Base-by-base conservation (phyloP, 495 filamentous ascomycete species). In the Bathelium albidoporum region DNA sequence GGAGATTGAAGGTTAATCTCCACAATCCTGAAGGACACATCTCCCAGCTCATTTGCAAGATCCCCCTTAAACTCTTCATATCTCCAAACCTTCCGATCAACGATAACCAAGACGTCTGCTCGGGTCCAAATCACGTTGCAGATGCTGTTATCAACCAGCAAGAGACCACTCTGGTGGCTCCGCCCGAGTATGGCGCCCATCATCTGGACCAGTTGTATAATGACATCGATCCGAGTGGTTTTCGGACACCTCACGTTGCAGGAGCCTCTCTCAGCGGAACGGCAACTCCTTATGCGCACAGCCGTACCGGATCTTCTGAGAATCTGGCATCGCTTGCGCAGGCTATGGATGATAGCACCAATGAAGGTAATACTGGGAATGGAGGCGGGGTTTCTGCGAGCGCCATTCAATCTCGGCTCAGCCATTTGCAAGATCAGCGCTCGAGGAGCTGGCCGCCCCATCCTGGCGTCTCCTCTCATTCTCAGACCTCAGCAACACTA, bases 21-120 rank as follows among this genome's bases (percentile, higher is more conserved):
- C 86, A 90, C 66, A 97, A 97, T 67, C 93, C 94, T 0, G 94
- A 98, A 74, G 91, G 89, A 0, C 94, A 97, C 72, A 80, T 90
- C 49, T 96, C 91, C 59, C 91, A 97, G 83, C 82, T 97, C 58
- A 88, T 91, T 22, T 90, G 90, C 45, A 89, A 88, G 20, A 81
- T 97, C 28, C 90, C 91, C 2, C 82, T 98, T 32, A 87, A 87
- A 32, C 85, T 98, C 34, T 96, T 93, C 75, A 95, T 97, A 66
- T 98, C 94, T 14, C 94, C 94, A 18, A 89, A 90, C 69, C 83
- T 95, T 71, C 85, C 88, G 11, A 80, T 97, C 36, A 87, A 89
- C 67, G 89, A 93, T 22, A 81, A 91, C 64, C 89, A 91, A 61
- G 85, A 85, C 65, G 78, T 90, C 20, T 79, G 83, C 62, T 73